Conservation (phyloP, 352 stramenopile genomes). For the Plasmopara halstedii region DNA sequence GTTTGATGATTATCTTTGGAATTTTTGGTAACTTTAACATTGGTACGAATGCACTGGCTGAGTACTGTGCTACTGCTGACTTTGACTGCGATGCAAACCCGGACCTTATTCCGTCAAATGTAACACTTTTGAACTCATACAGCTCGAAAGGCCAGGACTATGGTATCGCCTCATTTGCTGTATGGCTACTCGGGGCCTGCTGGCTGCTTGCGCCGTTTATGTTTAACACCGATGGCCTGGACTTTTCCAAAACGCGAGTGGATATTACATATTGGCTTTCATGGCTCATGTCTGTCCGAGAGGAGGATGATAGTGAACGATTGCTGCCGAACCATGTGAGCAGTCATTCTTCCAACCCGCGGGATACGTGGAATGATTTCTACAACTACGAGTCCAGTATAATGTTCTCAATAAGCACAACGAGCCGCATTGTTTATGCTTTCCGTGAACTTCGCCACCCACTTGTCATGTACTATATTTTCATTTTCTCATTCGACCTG, state of each 20-base stretch:
- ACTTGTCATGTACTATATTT: slow-evolving; percentile 80
- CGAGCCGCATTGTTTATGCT: slow-evolving; percentile 55
- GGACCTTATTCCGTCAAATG: slow-evolving; percentile 52
- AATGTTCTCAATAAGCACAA: slow-evolving; percentile 55
- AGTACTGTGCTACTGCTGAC: slow-evolving; percentile 48
- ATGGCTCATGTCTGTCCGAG: slow-evolving; percentile 71
- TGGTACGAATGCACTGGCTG: slow-evolving; percentile 37
- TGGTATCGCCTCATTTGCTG: slow-evolving; percentile 80
- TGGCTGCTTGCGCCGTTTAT: slow-evolving; percentile 82
- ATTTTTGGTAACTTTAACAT: slow-evolving; percentile 73
- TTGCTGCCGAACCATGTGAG: slow-evolving; percentile 32
- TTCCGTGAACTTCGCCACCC: slow-evolving; percentile 72
- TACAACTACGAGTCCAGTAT: slow-evolving; percentile 71
- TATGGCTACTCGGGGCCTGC: slow-evolving; percentile 73
- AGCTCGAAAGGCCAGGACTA: slow-evolving; percentile 83
- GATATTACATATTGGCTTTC: slow-evolving; percentile 76
- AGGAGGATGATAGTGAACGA: slow-evolving; percentile 33
- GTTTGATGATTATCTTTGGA: slow-evolving; percentile 79
- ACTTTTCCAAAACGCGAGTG: slow-evolving; percentile 79
- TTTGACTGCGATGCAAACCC: slow-evolving; percentile 45
- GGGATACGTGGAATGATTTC: slow-evolving; percentile 72
- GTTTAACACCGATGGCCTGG: slow-evolving; percentile 83
- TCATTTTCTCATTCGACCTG: slow-evolving; percentile 64
- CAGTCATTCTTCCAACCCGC: slow-evolving; percentile 8
- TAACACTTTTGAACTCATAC: slow-evolving; percentile 69